Evolutionary conservation across 768 basidiomycete genomes (phyloP).

Genomic region (Gelatoporia subvermispora): DNA sequence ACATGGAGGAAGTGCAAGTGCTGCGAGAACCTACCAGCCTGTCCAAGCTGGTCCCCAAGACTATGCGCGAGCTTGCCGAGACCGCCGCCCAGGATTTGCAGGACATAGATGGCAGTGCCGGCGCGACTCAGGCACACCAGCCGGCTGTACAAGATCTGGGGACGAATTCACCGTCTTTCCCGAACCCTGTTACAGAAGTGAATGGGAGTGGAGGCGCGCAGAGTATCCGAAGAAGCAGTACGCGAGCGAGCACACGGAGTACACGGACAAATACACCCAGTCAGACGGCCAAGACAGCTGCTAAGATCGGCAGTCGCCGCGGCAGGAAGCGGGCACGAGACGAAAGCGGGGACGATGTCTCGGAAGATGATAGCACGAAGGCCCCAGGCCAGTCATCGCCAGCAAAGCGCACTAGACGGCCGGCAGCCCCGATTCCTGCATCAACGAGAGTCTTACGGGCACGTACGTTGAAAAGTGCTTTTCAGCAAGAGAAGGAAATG

Average conservation of each 20-base stretch:
- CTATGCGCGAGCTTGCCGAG: slow-evolving; percentile 64
- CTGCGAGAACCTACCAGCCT: not conserved
- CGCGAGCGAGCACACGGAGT: not conserved
- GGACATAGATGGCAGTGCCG: not conserved
- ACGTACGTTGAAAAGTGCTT: slow-evolving; percentile 48
- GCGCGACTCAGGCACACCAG: too few species aligned
- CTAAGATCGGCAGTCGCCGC: slow-evolving; percentile 8
- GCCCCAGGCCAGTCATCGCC: slow-evolving; percentile 2
- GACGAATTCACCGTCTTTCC: too few species aligned
- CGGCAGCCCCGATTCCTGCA: slow-evolving; percentile 7
- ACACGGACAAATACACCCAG: not conserved
- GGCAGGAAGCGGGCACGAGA: slow-evolving; percentile 16
- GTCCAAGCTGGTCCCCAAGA: slow-evolving; percentile 38
- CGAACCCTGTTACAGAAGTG: too few species aligned
- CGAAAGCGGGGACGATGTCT: slow-evolving; percentile 4
- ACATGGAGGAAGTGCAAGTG: slow-evolving; percentile 16
- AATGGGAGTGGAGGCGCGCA: too few species aligned
- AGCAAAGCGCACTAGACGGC: slow-evolving; percentile 12
- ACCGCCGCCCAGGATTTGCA: slow-evolving; percentile 20
- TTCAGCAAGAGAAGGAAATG: slow-evolving; percentile 42
- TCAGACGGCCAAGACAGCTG: not conserved
- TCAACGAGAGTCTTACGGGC: slow-evolving; percentile 51
- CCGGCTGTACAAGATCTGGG: not conserved
- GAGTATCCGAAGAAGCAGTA: not conserved
- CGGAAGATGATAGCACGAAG: slow-evolving; percentile 5